phyloP scores from a whole-genome alignment of 1,284 basidiomycete species.

The Gymnopus androsaceus region DNA sequence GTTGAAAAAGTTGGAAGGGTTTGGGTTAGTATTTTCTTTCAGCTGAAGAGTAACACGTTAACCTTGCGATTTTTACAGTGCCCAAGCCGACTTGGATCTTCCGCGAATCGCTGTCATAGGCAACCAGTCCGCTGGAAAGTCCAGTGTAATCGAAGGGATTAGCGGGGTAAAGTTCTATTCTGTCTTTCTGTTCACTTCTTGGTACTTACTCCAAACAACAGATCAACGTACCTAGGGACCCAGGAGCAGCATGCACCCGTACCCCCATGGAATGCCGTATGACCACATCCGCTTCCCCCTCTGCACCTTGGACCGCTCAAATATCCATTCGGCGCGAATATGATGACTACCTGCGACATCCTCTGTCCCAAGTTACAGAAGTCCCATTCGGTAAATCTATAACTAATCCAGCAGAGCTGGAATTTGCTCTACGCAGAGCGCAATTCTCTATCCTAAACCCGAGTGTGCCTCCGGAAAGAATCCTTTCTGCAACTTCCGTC shows the following conservation, averaged over 20 bases:
- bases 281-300: conserved; percentile 26
- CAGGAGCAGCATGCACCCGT: conserved; percentile 44
- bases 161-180: conserved; percentile 31
- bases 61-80: no score
- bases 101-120: conserved; percentile 42
- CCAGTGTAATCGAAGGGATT: conserved; percentile 42
- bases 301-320: conserved; percentile 36
- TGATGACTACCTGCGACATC: conserved; percentile 29
- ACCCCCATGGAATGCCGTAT: conserved; percentile 47
- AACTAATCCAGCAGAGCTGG: conserved; percentile 37
- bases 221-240: conserved; percentile 40
- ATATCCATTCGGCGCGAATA: conserved; percentile 39
- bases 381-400: conserved; percentile 38
- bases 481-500: conserved; percentile 28
- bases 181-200: background rate
- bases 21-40: no score
- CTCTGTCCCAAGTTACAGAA: conserved; percentile 32
- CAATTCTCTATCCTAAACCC: conserved; percentile 48
- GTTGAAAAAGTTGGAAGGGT: no score
- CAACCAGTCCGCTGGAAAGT: conserved; percentile 45
- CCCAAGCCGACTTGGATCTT: conserved; percentile 36
- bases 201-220: conserved; percentile 5
- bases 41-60: no score
- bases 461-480: conserved; percentile 17
- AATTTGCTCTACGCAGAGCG: conserved; percentile 42